These are phyloP conservation scores for Xerocomellus chrysenteron DNA, from an alignment of 768 basidiomycete genomes.

Conservation along the genomic window DNA sequence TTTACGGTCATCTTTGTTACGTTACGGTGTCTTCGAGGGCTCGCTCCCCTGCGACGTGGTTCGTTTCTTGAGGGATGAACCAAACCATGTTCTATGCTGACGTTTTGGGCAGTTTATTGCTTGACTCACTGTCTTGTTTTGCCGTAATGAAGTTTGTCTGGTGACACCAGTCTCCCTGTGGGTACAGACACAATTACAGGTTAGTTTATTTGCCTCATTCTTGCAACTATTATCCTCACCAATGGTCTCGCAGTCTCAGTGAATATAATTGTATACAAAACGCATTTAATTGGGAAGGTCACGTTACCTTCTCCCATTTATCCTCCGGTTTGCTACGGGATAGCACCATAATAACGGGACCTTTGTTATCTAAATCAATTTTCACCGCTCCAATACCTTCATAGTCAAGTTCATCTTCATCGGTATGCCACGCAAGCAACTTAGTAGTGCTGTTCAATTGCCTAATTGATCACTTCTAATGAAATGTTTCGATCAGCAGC, in stretches of 20 bases:
- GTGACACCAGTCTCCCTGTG: background rate
- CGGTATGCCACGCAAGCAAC: background rate
- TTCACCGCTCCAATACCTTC: background rate
- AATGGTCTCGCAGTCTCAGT: background rate
- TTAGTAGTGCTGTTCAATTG: background rate
- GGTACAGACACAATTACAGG: background rate
- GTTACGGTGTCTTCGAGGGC: background rate
- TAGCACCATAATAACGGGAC: background rate
- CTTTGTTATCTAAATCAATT: background rate
- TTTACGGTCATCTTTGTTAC: conserved; percentile 6
- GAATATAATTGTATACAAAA: background rate
- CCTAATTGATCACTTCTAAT: background rate
- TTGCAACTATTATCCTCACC: background rate
- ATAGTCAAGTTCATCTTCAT: background rate
- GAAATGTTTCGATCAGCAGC: background rate
- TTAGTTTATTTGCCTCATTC: background rate
- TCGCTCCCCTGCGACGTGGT: conserved; percentile 10
- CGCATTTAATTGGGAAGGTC: background rate
- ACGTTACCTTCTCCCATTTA: background rate
- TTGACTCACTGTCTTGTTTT: background rate
- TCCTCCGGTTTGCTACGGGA: background rate
- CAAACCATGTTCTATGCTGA: background rate
- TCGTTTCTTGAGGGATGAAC: background rate
- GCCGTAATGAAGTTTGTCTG: background rate
- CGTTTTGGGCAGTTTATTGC: conserved; percentile 5